Percentiles rank a stretch among this genome's conserved stretches.
Conservation (phyloP, 2,329 filamentous ascomycete genomes). For the Hirsutella rhossiliensis region DNA sequence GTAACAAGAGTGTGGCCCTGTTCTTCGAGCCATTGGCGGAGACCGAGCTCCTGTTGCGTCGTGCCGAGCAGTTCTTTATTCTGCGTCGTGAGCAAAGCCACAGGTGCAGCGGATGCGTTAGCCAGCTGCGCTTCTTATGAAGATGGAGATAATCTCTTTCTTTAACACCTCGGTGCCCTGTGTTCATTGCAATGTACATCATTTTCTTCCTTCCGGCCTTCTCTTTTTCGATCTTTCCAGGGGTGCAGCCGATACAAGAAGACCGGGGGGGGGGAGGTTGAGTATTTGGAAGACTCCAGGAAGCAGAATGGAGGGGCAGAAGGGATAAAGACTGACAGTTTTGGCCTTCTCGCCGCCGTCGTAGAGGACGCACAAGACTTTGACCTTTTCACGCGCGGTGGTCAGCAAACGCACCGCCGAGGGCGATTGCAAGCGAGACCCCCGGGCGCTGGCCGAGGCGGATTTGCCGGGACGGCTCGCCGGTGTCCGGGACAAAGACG, state of each 20-base stretch:
- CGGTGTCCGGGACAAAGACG: neutral
- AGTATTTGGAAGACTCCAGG: no score
- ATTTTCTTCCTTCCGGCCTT: no score
- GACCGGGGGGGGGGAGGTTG: no score
- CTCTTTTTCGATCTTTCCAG: no score
- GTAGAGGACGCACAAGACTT: conserved; percentile 89
- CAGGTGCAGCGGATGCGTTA: no score
- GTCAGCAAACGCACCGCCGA: conserved; percentile 28
- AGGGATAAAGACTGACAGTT: conserved; percentile 54
- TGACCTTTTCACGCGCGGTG: conserved; percentile 53
- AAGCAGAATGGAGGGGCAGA: neutral
- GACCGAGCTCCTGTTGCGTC: conserved; percentile 94
- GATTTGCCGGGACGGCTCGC: neutral
- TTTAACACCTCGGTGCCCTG: no score
- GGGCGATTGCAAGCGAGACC: conserved; percentile 28
- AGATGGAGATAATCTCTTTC: no score
- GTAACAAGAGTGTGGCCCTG: conserved; percentile 94
- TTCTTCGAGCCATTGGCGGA: conserved; percentile 95
- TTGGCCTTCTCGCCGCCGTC: conserved; percentile 82
- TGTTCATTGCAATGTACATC: no score
- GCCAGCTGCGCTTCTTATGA: no score
- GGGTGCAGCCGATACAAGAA: no score
- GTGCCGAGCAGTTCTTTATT: conserved; percentile 70
- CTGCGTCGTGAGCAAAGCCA: neutral
- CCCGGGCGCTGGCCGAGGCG: neutral